Evolutionary conservation across 2,329 filamentous ascomycete genomes (phyloP).

Genomic region (Aspergillus niger): DNA sequence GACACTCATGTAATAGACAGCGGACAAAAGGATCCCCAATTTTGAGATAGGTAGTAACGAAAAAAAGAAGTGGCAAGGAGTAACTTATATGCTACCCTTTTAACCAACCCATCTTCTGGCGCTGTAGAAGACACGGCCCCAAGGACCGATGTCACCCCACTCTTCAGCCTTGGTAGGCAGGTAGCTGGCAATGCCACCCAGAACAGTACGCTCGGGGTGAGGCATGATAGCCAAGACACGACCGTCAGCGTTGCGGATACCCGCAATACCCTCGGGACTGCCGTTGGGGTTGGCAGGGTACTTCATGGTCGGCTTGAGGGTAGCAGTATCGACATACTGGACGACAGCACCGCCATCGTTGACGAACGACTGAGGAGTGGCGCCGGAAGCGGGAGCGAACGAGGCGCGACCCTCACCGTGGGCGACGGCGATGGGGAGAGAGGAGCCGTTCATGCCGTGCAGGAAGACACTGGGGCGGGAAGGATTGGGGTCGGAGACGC

Average conservation of each 20-base stretch:
- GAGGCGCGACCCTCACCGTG: constrained; percentile 87
- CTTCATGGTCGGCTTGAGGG: constrained; percentile 67
- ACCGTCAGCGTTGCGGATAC: constrained; percentile 74
- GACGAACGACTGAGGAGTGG: constrained; percentile 55
- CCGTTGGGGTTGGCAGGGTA: constrained; percentile 94
- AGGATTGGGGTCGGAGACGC: constrained; percentile 65
- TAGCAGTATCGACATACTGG: constrained; percentile 82
- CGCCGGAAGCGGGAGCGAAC: constrained; percentile 58
- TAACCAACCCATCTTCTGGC: constrained; percentile 83
- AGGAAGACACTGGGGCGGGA: constrained; percentile 75
- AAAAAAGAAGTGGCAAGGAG: background rate
- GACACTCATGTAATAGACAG: background rate
- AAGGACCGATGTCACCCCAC: constrained; percentile 82
- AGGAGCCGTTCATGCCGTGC: constrained; percentile 79
- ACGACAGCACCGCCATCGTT: constrained; percentile 72
- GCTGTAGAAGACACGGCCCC: constrained; percentile 83
- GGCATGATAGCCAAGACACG: constrained; percentile 89
- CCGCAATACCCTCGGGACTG: constrained; percentile 77
- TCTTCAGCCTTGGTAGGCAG: constrained; percentile 64
- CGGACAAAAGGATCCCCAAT: background rate
- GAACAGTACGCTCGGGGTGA: constrained; percentile 85
- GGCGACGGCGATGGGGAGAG: constrained; percentile 81
- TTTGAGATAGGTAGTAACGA: background rate
- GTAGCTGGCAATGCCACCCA: constrained; percentile 77
- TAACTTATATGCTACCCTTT: background rate